These are phyloP conservation scores for Wickerhamiella australiensis DNA, from an alignment of 805 yeast species.

Conservation along the genomic window DNA sequence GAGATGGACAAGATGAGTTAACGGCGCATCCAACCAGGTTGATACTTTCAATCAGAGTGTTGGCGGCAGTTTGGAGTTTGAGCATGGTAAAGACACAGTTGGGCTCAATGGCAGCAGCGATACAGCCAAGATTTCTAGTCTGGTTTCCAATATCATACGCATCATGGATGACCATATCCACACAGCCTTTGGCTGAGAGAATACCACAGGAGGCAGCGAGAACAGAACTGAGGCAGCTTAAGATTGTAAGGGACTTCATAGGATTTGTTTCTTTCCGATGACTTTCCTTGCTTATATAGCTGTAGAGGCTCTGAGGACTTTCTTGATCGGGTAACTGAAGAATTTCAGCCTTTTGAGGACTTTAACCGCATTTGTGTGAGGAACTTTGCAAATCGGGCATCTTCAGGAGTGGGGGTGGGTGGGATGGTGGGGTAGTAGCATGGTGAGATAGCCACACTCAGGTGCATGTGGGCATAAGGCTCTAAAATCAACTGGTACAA, in stretches of 20 bases:
- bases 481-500: no score
- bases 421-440: no score
- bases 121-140: slow-evolving; percentile 6
- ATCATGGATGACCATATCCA: slow-evolving; percentile 4
- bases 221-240: not conserved
- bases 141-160: slow-evolving; percentile 7
- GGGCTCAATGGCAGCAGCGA: slow-evolving; percentile 7
- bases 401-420: not conserved
- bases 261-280: no score
- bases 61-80: slow-evolving; percentile 7
- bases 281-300: no score
- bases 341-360: no score
- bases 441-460: no score
- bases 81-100: slow-evolving; percentile 10
- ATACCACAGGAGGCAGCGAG: slow-evolving; percentile 7
- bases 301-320: no score
- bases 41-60: not conserved
- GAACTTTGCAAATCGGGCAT: no score
- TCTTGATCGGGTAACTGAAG: no score
- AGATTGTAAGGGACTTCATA: not conserved
- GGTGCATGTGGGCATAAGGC: no score
- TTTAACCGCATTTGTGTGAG: no score
- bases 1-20: slow-evolving; percentile 3
- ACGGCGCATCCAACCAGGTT: slow-evolving; percentile 1
- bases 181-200: not conserved